phyloP scores from a whole-genome alignment of 1,284 basidiomycete species.

The Inonotus hispidus region DNA sequence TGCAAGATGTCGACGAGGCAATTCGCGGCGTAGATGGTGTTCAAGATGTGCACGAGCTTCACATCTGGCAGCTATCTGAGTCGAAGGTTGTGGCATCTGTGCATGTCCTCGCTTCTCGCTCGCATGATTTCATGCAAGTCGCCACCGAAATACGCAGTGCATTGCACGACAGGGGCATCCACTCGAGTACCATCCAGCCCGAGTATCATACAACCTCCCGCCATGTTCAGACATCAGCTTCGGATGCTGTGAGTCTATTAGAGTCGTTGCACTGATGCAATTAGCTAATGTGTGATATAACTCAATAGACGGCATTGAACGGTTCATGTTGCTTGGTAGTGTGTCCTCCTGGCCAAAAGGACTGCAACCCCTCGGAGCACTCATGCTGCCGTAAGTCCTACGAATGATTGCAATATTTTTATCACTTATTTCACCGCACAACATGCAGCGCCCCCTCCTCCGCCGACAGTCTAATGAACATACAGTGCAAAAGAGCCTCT shows the following conservation, averaged over 20 bases:
- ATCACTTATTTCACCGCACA: constrained; percentile 1
- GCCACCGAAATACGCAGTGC: constrained; percentile 79
- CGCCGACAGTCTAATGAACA: constrained; percentile 36
- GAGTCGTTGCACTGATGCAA: neutral
- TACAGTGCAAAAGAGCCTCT: neutral
- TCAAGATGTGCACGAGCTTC: constrained; percentile 89
- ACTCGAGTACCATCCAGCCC: constrained; percentile 88
- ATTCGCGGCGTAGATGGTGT: constrained; percentile 86
- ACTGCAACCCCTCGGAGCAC: constrained; percentile 64
- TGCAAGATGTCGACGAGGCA: constrained; percentile 79
- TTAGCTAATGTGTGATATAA: neutral
- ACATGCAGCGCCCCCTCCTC: constrained; percentile 40
- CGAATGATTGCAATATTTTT: neutral
- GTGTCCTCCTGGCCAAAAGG: constrained; percentile 52
- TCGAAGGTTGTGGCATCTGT: constrained; percentile 92
- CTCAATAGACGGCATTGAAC: constrained; percentile 17
- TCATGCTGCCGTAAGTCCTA: constrained; percentile 73
- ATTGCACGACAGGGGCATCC: constrained; percentile 89
- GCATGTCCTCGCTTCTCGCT: constrained; percentile 82
- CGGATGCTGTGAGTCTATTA: neutral
- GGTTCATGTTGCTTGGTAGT: constrained; percentile 35
- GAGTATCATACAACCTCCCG: constrained; percentile 50
- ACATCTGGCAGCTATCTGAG: constrained; percentile 93
- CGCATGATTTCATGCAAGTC: constrained; percentile 87
- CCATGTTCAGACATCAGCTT: constrained; percentile 37